Evolutionary conservation across 78 protist genomes (phyloP).

Genomic region (Thecamonas trahens): DNA sequence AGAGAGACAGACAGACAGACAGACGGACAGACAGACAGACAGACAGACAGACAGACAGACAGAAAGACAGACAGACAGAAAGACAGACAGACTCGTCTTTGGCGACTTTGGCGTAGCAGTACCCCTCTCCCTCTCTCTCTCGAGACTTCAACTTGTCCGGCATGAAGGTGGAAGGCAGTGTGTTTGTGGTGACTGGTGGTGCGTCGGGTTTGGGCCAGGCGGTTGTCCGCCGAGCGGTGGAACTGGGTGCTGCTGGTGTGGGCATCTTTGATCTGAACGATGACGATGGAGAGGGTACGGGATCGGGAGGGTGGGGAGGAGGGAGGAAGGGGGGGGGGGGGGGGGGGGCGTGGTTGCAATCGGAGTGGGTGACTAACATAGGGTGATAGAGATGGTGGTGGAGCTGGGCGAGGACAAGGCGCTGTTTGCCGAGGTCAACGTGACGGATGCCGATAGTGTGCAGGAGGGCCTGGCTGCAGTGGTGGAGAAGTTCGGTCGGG

Average conservation of each 20-base stretch:
- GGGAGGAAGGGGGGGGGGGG: slow-evolving; percentile 30
- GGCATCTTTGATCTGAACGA: slow-evolving; percentile 53
- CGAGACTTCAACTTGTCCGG: no score
- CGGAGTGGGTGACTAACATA: no score
- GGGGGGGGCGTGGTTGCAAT: no score
- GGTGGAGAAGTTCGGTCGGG: slow-evolving; percentile 31
- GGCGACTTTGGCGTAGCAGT: no score
- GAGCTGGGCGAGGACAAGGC: slow-evolving; percentile 14
- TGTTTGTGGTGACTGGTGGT: slow-evolving; percentile 70
- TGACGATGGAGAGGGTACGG: slow-evolving; percentile 27
- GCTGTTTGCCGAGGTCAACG: neutral
- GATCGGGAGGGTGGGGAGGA: slow-evolving; percentile 23
- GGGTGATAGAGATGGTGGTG: slow-evolving; percentile 1
- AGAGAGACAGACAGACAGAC: no score
- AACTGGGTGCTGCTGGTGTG: slow-evolving; percentile 27
- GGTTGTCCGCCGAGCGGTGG: slow-evolving; percentile 13
- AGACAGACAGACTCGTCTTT: no score
- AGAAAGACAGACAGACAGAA: no score
- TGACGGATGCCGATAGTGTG: neutral
- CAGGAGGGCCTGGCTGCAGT: slow-evolving; percentile 21
- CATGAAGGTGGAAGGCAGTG: no score
- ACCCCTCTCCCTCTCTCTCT: no score
- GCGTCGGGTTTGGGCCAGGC: slow-evolving; percentile 79
- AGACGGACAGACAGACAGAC: no score
- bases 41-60: no score